phyloP scores from a whole-genome alignment of 2,329 filamentous ascomycete genomes.

The Byssothecium circinans region DNA sequence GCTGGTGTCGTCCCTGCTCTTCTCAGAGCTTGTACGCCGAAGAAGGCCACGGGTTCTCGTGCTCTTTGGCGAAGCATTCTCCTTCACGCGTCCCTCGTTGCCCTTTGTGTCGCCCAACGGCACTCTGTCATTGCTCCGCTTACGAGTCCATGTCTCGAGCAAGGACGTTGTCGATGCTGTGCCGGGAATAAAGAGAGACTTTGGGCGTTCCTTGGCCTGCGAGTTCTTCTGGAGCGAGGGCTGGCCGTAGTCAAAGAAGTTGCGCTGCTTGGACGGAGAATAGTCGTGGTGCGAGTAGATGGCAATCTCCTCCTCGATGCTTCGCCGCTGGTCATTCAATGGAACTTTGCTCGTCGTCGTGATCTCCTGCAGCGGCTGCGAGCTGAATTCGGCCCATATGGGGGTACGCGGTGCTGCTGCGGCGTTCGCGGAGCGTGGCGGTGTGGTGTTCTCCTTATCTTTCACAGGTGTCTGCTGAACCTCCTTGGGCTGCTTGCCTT shows the following conservation, averaged over 20 bases:
- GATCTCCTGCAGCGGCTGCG: slow-evolving; percentile 35
- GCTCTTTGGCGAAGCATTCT: slow-evolving; percentile 24
- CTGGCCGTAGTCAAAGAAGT: slow-evolving; percentile 59
- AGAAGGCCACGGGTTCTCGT: slow-evolving; percentile 22
- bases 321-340: slow-evolving; percentile 47
- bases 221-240: slow-evolving; percentile 41
- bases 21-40: slow-evolving; percentile 34
- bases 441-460: slow-evolving; percentile 82
- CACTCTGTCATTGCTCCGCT: slow-evolving; percentile 33
- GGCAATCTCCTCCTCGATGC: slow-evolving; percentile 57
- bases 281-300: slow-evolving; percentile 63
- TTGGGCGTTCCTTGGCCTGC: slow-evolving; percentile 49
- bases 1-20: slow-evolving; percentile 17
- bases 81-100: slow-evolving; percentile 31
- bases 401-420: slow-evolving; percentile 59
- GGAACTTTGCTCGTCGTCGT: slow-evolving; percentile 48
- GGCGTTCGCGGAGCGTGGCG: slow-evolving; percentile 53
- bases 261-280: slow-evolving; percentile 63
- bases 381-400: slow-evolving; percentile 77
- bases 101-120: slow-evolving; percentile 39
- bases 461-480: slow-evolving; percentile 57
- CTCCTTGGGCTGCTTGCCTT: slow-evolving; percentile 70
- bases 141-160: slow-evolving; percentile 43
- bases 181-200: slow-evolving; percentile 51
- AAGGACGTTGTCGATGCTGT: slow-evolving; percentile 44